These are phyloP conservation scores for Arabidopsis lyrata DNA, from an alignment of 441 rosid genomes.

Conservation along the genomic window DNA sequence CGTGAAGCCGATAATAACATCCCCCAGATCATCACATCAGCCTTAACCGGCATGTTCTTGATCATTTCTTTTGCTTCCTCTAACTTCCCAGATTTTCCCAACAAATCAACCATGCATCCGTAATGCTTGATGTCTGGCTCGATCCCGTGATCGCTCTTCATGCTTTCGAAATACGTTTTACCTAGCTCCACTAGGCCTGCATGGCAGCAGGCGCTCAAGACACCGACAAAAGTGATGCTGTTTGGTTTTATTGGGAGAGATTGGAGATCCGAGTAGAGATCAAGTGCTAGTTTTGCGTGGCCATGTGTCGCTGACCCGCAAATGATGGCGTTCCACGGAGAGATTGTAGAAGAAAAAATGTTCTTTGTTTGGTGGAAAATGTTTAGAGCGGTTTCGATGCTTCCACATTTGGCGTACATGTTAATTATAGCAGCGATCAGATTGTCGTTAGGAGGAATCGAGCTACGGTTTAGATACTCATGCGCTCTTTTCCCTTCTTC, in stretches of 20 bases:
- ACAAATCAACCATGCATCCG: conserved; percentile 66
- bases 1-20: conserved; percentile 59
- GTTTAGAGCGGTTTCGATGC: conserved; percentile 64
- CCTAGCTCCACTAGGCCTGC: conserved; percentile 67
- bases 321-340: conserved; percentile 91
- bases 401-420: conserved; percentile 93
- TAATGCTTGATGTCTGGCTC: conserved; percentile 72
- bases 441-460: conserved; percentile 62
- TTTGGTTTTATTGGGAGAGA: conserved; percentile 57
- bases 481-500: conserved; percentile 73
- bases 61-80: conserved; percentile 58
- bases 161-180: conserved; percentile 60
- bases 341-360: conserved; percentile 49
- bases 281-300: conserved; percentile 64
- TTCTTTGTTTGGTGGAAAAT: conserved; percentile 61
- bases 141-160: conserved; percentile 55
- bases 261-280: conserved; percentile 61
- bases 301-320: conserved; percentile 86
- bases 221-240: conserved; percentile 81
- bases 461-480: conserved; percentile 51
- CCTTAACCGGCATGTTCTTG: conserved; percentile 52
- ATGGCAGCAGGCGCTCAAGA: conserved; percentile 82
- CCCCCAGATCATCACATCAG: conserved; percentile 64
- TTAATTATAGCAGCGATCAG: conserved; percentile 79
- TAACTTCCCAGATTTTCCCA: conserved; percentile 59